A percentile compares a stretch with the other conserved stretches of the same genome.
phyloP scores from a whole-genome alignment of 2,329 filamentous ascomycete genomes.

The Diaporthe amygdali region DNA sequence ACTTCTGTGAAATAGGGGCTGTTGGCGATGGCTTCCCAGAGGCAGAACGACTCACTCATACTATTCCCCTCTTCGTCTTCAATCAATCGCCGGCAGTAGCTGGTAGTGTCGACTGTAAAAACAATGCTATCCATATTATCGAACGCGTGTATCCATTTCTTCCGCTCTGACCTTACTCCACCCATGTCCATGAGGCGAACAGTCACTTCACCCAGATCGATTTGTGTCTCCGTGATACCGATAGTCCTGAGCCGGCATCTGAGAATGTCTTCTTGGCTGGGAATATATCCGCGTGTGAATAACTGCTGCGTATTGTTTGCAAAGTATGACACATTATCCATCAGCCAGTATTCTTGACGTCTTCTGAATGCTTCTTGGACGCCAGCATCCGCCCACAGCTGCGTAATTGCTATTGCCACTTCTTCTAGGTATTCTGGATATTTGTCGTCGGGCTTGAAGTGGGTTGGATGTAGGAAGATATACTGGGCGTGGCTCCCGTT shows the following conservation, averaged over 20 bases:
- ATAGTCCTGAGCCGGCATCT: not conserved
- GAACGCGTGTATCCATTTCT: constrained; percentile 99
- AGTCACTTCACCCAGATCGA: not conserved
- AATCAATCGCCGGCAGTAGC: not conserved
- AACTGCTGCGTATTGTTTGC: not conserved
- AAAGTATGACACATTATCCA: not conserved
- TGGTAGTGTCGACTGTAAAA: constrained; percentile 51
- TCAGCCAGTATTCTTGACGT: not conserved
- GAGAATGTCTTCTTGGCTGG: not conserved
- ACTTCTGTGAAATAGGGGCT: not conserved
- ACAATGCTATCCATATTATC: constrained; percentile 99
- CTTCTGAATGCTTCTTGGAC: not conserved
- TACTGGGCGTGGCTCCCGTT: not conserved
- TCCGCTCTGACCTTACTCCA: constrained; percentile 93
- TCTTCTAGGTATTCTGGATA: not conserved
- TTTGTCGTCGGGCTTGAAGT: not conserved
- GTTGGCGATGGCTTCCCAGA: not conserved
- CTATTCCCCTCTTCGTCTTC: not conserved
- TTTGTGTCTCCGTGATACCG: not conserved
- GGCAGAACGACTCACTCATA: not conserved
- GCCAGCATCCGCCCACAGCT: not conserved
- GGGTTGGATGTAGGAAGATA: not conserved
- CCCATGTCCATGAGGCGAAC: constrained; percentile 98
- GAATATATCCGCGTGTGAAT: not conserved
- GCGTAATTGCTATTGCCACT: not conserved